phyloP scores from a whole-genome alignment of 805 yeast species.

The Metschnikowia santaceciliae region DNA sequence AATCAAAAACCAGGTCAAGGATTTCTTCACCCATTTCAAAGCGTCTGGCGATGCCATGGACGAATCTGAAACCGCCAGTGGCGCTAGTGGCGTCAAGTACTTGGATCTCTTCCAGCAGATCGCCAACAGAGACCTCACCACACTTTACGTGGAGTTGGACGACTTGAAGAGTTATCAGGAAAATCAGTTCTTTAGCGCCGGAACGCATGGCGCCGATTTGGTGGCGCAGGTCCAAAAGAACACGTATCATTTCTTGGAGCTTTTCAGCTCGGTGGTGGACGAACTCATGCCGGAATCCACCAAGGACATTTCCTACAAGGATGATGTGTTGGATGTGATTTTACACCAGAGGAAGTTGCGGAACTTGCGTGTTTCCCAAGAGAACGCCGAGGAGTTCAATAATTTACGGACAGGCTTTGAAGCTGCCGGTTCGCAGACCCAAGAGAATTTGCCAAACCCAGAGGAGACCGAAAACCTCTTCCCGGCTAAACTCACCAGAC shows the following conservation, averaged over 20 bases:
- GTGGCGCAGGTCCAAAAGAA: conserved; percentile 64
- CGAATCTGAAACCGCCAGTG: conserved; percentile 8
- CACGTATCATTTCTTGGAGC: conserved; percentile 73
- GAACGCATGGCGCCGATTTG: conserved; percentile 29
- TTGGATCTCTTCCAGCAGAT: conserved; percentile 67
- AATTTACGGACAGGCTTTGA: conserved; percentile 36
- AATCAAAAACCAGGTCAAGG: conserved; percentile 52
- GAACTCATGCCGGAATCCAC: conserved; percentile 85
- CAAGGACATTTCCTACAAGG: conserved; percentile 69
- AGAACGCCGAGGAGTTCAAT: conserved; percentile 57
- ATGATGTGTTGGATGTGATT: conserved; percentile 90
- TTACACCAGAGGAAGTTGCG: conserved; percentile 84
- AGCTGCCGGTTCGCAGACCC: conserved; percentile 17
- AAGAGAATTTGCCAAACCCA: not conserved
- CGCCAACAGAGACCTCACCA: conserved; percentile 75
- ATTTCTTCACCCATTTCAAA: conserved; percentile 68
- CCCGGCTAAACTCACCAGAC: conserved; percentile 81
- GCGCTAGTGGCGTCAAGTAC: conserved; percentile 49
- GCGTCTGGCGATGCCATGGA: conserved; percentile 20
- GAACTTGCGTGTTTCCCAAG: conserved; percentile 68
- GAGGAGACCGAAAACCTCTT: conserved; percentile 49
- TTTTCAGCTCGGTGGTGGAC: conserved; percentile 74
- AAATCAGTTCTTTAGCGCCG: conserved; percentile 23
- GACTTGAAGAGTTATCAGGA: conserved; percentile 73
- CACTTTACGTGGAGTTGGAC: conserved; percentile 73